Evolutionary conservation across 2,329 filamentous ascomycete genomes (phyloP).

Genomic region (Penicillium sp.): DNA sequence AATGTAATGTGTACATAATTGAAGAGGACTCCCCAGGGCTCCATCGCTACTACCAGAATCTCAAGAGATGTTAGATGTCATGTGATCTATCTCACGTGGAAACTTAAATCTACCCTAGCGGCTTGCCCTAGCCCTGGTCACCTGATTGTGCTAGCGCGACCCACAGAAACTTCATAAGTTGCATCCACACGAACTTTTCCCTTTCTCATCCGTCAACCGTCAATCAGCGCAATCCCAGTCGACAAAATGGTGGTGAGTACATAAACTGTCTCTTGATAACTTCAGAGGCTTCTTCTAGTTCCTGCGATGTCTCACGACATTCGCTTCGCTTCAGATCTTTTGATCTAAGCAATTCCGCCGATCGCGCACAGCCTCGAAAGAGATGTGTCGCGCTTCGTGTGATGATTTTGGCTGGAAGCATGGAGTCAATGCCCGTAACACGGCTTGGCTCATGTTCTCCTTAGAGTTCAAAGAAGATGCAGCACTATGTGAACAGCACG

Average conservation of each 20-base stretch:
- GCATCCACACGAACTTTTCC: constrained; percentile 25
- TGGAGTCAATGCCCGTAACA: constrained; percentile 53
- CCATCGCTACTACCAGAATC: background rate
- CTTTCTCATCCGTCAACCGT: constrained; percentile 44
- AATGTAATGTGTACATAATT: background rate
- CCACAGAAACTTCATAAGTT: constrained; percentile 34
- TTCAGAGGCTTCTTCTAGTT: constrained; percentile 26
- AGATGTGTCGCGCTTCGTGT: constrained; percentile 34
- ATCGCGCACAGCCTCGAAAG: constrained; percentile 31
- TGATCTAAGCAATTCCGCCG: constrained; percentile 42
- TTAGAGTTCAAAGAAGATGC: constrained; percentile 90
- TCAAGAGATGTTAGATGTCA: background rate
- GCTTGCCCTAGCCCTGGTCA: constrained; percentile 25
- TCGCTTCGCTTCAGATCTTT: constrained; percentile 31
- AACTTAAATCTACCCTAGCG: background rate
- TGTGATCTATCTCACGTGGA: background rate
- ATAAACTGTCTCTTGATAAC: constrained; percentile 42
- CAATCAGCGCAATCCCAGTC: constrained; percentile 52
- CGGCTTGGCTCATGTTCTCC: constrained; percentile 58
- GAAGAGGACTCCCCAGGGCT: background rate
- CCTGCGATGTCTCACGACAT: constrained; percentile 25
- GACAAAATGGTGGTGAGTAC: constrained; percentile 63
- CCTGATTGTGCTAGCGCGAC: constrained; percentile 33
- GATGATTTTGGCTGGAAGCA: constrained; percentile 57
- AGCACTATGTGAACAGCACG: constrained; percentile 70